Evolutionary conservation across 345 rosid genomes (phyloP).

Genomic region (Lumnitzera racemosa): DNA sequence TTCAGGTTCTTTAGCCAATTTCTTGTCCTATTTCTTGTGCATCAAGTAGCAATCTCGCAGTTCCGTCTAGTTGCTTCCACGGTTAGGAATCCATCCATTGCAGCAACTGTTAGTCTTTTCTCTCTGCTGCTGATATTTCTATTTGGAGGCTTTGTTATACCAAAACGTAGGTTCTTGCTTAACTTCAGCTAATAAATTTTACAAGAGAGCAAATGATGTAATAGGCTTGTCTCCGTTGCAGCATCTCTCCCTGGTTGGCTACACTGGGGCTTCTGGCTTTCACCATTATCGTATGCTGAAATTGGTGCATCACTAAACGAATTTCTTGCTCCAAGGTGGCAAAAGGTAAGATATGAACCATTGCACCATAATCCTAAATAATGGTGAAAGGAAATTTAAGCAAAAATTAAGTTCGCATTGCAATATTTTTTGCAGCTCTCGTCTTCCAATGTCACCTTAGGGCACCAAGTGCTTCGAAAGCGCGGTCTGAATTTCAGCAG

Average conservation of each 20-base stretch:
- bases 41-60: slow-evolving; percentile 33
- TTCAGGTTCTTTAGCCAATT: slow-evolving; percentile 39
- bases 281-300: slow-evolving; percentile 42
- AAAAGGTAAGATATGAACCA: slow-evolving; percentile 24
- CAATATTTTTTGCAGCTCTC: slow-evolving; percentile 23
- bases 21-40: slow-evolving; percentile 35
- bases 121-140: slow-evolving; percentile 13
- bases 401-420: neutral
- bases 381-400: no score
- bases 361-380: neutral
- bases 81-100: slow-evolving; percentile 22
- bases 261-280: slow-evolving; percentile 45
- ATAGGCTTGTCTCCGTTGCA: slow-evolving; percentile 10
- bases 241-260: slow-evolving; percentile 45
- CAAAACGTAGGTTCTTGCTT: slow-evolving; percentile 23
- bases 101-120: slow-evolving; percentile 17
- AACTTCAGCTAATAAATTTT: no score
- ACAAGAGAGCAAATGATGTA: neutral
- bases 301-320: slow-evolving; percentile 36
- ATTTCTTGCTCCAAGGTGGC: slow-evolving; percentile 51
- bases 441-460: slow-evolving; percentile 22
- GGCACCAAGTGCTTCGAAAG: slow-evolving; percentile 18
- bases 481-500: slow-evolving; percentile 26
- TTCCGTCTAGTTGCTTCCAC: slow-evolving; percentile 39
- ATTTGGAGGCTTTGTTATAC: slow-evolving; percentile 44